Percentiles rank a stretch among this genome's conserved stretches.
Evolutionary conservation across 495 filamentous ascomycete species (phyloP).

Genomic region (Sordaria brevicollis): DNA sequence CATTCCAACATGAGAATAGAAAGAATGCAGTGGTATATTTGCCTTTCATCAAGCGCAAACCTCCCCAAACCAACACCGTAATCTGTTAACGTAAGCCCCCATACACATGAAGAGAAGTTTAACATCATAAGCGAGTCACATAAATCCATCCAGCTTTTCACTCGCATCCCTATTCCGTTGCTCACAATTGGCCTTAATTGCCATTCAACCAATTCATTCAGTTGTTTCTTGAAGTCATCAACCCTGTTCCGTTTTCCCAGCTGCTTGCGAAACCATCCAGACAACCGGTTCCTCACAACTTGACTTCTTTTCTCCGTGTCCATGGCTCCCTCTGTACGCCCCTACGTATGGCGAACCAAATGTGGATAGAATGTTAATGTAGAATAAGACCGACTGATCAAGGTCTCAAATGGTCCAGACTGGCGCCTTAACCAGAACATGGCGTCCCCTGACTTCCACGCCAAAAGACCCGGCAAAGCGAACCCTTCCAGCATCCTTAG

Average conservation of each 20-base stretch:
- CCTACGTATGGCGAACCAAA: not conserved
- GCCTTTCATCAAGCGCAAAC: not conserved
- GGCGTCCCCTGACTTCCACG: conserved; percentile 74
- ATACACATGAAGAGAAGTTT: not conserved
- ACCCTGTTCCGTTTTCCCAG: not conserved
- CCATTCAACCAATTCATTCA: not conserved
- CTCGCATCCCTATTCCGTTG: not conserved
- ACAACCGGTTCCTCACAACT: not conserved
- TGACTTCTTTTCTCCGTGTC: not conserved
- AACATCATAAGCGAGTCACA: not conserved
- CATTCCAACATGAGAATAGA: not conserved
- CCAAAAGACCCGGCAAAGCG: conserved; percentile 78
- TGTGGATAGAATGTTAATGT: not conserved
- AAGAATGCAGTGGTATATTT: not conserved
- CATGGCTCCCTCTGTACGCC: not conserved
- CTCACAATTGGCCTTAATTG: not conserved
- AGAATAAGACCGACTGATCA: not conserved
- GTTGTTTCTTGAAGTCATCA: not conserved
- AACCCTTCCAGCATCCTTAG: conserved; percentile 45
- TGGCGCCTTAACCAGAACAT: conserved; percentile 79
- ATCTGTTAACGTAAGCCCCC: not conserved
- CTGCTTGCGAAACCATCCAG: not conserved
- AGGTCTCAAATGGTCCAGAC: conserved; percentile 55
- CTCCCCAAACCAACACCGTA: not conserved
- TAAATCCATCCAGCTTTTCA: not conserved